phyloP scores from a whole-genome alignment of 2,329 filamentous ascomycete species.

The Cladophialophora chaetospira region DNA sequence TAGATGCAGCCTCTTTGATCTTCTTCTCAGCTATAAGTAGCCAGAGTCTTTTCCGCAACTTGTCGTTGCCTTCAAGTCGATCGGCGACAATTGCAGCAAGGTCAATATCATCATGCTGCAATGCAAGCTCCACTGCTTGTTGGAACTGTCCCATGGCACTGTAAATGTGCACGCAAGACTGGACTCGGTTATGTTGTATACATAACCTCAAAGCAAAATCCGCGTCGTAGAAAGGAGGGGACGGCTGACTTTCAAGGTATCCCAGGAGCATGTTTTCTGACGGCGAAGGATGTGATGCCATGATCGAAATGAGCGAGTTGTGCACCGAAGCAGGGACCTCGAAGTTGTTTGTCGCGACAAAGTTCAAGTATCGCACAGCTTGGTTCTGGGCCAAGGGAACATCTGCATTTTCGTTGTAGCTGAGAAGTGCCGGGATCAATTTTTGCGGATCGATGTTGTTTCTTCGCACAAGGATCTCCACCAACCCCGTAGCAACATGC shows the following conservation, averaged over 20 bases:
- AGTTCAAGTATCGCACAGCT: constrained; percentile 89
- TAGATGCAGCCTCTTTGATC: constrained; percentile 77
- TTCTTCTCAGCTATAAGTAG: constrained; percentile 92
- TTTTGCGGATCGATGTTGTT: constrained; percentile 79
- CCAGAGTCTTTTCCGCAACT: constrained; percentile 91
- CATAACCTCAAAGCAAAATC: constrained; percentile 95
- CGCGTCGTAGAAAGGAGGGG: constrained; percentile 83
- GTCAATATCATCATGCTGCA: constrained; percentile 86
- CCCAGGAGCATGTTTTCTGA: constrained; percentile 83
- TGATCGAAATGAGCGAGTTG: constrained; percentile 95
- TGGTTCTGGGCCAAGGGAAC: constrained; percentile 77
- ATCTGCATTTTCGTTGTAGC: constrained; percentile 77
- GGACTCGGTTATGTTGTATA: constrained; percentile 89
- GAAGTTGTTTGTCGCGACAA: constrained; percentile 80
- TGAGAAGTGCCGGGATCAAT: constrained; percentile 88
- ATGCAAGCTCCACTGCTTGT: constrained; percentile 79
- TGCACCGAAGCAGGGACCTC: constrained; percentile 84
- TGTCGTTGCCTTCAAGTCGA: constrained; percentile 66
- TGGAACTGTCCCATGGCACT: constrained; percentile 93
- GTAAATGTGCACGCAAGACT: constrained; percentile 96
- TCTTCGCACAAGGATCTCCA: constrained; percentile 96
- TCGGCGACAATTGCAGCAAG: constrained; percentile 89
- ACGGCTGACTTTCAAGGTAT: constrained; percentile 88
- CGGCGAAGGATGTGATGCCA: constrained; percentile 78
- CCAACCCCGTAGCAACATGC: constrained; percentile 77